A percentile compares a stretch with the other conserved stretches of the same genome.
phyloP scores from a whole-genome alignment of 768 basidiomycete species.

The Tylopilus subfusipes region DNA sequence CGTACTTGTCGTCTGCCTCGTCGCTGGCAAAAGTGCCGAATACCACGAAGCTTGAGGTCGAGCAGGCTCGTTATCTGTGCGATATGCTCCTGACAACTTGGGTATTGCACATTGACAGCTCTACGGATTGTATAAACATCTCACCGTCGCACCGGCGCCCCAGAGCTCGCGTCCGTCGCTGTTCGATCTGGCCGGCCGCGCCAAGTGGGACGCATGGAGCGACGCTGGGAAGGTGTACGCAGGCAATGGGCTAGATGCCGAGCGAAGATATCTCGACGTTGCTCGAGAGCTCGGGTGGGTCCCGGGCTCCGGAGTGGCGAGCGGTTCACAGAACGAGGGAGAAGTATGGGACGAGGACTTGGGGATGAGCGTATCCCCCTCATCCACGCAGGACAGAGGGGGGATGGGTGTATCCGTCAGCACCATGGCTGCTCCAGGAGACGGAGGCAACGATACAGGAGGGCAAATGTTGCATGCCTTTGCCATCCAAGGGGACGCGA shows the following conservation, averaged over 20 bases:
- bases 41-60: conserved; percentile 72
- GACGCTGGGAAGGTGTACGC: conserved; percentile 47
- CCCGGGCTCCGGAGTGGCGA: conserved; percentile 27
- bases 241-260: conserved; percentile 44
- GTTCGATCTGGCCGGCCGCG: conserved; percentile 74
- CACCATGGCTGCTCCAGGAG: conserved; percentile 43
- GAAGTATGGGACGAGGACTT: conserved; percentile 47
- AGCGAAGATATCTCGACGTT: conserved; percentile 64
- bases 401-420: conserved; percentile 64
- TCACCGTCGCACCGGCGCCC: conserved; percentile 59
- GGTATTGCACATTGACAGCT: conserved; percentile 48
- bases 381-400: conserved; percentile 26
- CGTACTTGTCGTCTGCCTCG: conserved; percentile 57
- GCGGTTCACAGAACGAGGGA: conserved; percentile 15
- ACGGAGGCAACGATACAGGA: conserved; percentile 37
- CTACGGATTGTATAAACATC: conserved; percentile 80
- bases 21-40: conserved; percentile 56
- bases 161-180: conserved; percentile 61
- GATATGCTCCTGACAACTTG: conserved; percentile 17
- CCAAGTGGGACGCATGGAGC: conserved; percentile 88
- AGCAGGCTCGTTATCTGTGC: conserved; percentile 18
- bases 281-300: conserved; percentile 70
- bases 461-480: conserved; percentile 55
- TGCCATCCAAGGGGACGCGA: conserved; percentile 56
- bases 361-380: conserved; percentile 23